Evolutionary conservation across 2,329 filamentous ascomycete species (phyloP).

Genomic region (Mollisia scopiformis): DNA sequence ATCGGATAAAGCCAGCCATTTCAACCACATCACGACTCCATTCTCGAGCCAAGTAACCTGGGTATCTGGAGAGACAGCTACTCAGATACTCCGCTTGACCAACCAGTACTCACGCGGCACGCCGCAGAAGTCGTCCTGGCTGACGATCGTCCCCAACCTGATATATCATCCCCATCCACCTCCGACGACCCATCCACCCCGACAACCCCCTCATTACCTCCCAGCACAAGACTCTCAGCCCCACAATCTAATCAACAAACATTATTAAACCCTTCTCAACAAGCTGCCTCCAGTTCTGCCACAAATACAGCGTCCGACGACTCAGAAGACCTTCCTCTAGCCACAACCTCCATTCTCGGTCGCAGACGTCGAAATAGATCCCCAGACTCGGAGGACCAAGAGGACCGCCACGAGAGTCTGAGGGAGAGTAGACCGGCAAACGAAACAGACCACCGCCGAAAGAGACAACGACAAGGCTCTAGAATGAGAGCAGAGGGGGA

Average conservation of each 20-base stretch:
- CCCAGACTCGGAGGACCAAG: slow-evolving; percentile 41
- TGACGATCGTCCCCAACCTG: slow-evolving; percentile 62
- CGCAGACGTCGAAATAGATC: slow-evolving; percentile 54
- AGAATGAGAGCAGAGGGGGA: slow-evolving; percentile 68
- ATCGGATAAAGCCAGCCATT: slow-evolving; percentile 14
- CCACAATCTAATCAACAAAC: slow-evolving; percentile 34
- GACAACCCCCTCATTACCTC: slow-evolving; percentile 52
- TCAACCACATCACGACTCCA: slow-evolving; percentile 7
- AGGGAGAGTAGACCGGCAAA: slow-evolving; percentile 23
- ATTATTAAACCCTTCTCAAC: slow-evolving; percentile 22
- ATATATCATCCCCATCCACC: slow-evolving; percentile 60
- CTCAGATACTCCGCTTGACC: slow-evolving; percentile 17
- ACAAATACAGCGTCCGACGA: slow-evolving; percentile 25
- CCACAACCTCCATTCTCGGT: slow-evolving; percentile 49
- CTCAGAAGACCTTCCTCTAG: slow-evolving; percentile 32
- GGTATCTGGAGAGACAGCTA: slow-evolving; percentile 17
- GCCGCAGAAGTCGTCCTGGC: slow-evolving; percentile 70
- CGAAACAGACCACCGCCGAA: slow-evolving; percentile 45
- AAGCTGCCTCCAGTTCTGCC: slow-evolving; percentile 27
- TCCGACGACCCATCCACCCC: slow-evolving; percentile 68
- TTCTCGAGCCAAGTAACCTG: slow-evolving; percentile 4
- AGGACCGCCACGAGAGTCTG: slow-evolving; percentile 34
- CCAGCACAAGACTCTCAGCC: slow-evolving; percentile 50
- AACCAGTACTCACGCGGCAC: slow-evolving; percentile 40
- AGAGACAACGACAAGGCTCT: slow-evolving; percentile 59